Evolutionary conservation across 805 yeast species (phyloP), one percentile per base, ranked within the genome.

Genomic region (Cyberlindnera mississippiensis): DNA sequence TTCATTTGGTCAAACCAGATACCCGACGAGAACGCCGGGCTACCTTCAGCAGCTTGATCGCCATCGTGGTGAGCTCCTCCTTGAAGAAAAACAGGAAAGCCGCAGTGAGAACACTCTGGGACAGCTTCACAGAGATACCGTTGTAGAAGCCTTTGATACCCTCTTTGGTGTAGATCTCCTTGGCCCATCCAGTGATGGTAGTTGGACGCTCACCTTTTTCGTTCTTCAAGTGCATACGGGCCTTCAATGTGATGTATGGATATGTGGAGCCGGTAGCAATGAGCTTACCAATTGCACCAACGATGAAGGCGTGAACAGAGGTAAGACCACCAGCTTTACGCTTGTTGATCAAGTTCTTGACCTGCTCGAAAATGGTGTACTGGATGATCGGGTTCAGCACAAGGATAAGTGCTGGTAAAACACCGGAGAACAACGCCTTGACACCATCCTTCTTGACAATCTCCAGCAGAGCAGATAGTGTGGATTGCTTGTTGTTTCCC

Each of bases 301-400:
- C 70, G 49, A 85, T 64, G 56, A 90, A 85, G 4, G 96, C 95
- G 64, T 88, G 88, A 26, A 73, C 51, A 4, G 96, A 78, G 6
- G 84, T 75, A 46, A 84, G 15, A 2, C 43, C 65, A 39, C 80
- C 77, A 33, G 78, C 73, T 20, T 55, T 59, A 30, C 65, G 69
- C 43, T 73, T 77, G 40, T 79, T 69, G 14, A 89, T 71, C 15
- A 72, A 52, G 52, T 85, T 86, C 58, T 83, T 82, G 55, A 86
- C 62, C 63, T 89, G 96, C 66, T 90, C 98, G 62, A 84, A 90
- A 35, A 88, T 77, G 37, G 96, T 86, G 68, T 89, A 90, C 64
- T 90, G 96, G 50, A 90, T 81, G 46, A 90, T 83, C 31, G 98
- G 97, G 62, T 90, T 90, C 48, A 81, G 56, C 38, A 90, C 96